Conservation (phyloP, 352 stramenopile species). For the Pythium scleroteichum region DNA sequence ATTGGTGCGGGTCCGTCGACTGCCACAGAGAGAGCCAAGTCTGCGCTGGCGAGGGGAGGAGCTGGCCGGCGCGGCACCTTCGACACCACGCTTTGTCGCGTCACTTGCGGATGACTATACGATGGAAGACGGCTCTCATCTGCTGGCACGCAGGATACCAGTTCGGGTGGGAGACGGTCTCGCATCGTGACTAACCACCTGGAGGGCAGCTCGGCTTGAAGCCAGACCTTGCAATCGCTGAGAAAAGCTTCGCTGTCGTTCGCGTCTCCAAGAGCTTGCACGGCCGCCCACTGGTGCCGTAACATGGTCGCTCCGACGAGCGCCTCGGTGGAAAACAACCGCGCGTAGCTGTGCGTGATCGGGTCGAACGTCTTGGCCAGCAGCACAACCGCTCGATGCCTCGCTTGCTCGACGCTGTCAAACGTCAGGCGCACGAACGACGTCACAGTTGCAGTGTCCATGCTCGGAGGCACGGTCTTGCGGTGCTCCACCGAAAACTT, state of each 20-base stretch:
- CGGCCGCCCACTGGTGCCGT: slow-evolving; percentile 68
- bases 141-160: background rate
- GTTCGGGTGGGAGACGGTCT: slow-evolving; percentile 9
- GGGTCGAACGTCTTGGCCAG: slow-evolving; percentile 80
- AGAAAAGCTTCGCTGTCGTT: slow-evolving; percentile 16
- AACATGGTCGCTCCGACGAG: slow-evolving; percentile 50
- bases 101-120: background rate
- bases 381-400: slow-evolving; percentile 63
- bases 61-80: slow-evolving; percentile 8
- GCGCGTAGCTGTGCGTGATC: slow-evolving; percentile 50
- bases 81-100: slow-evolving; percentile 6
- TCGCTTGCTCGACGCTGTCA: slow-evolving; percentile 65
- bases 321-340: slow-evolving; percentile 62
- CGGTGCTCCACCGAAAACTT: slow-evolving; percentile 36
- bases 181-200: slow-evolving; percentile 32
- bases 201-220: slow-evolving; percentile 51
- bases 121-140: background rate
- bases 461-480: slow-evolving; percentile 23
- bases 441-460: slow-evolving; percentile 30
- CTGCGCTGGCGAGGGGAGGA: slow-evolving; percentile 6
- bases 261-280: slow-evolving; percentile 42
- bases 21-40: background rate
- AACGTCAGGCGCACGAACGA: slow-evolving; percentile 76
- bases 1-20: slow-evolving; percentile 14
- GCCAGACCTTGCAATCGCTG: slow-evolving; percentile 30